Percentiles rank a stretch among this genome's conserved stretches.
Conservation (phyloP, 805 yeast species). For the Kregervanrija pseudodelftensis region DNA sequence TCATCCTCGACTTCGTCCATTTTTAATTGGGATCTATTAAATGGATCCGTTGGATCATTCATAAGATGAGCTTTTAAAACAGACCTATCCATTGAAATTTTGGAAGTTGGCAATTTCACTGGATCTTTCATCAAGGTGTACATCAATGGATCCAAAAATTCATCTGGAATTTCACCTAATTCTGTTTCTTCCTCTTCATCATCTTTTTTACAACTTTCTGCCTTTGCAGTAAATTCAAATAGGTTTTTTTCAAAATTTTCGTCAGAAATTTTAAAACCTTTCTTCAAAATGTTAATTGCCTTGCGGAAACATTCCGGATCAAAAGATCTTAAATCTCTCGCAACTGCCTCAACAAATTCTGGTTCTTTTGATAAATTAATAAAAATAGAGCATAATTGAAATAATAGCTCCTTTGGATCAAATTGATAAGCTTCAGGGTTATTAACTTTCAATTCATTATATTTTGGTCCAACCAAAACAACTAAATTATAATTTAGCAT, state of each 20-base stretch:
- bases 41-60: slow-evolving; percentile 95
- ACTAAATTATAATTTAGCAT: slow-evolving; percentile 91
- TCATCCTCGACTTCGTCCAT: slow-evolving; percentile 84
- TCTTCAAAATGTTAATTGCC: slow-evolving; percentile 60
- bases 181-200: slow-evolving; percentile 83
- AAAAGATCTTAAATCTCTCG: slow-evolving; percentile 90
- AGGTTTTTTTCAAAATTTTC: slow-evolving; percentile 45
- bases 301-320: slow-evolving; percentile 55
- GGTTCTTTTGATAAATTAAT: slow-evolving; percentile 59
- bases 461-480: slow-evolving; percentile 93
- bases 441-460: slow-evolving; percentile 78
- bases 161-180: slow-evolving; percentile 93
- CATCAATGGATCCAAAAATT: slow-evolving; percentile 95
- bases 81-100: slow-evolving; percentile 76
- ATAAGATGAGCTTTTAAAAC: slow-evolving; percentile 90
- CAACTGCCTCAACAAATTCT: slow-evolving; percentile 71
- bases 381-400: slow-evolving; percentile 67
- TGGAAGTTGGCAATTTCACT: slow-evolving; percentile 84
- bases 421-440: slow-evolving; percentile 79
- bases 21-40: slow-evolving; percentile 85
- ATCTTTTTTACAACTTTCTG: slow-evolving; percentile 48
- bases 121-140: slow-evolving; percentile 94
- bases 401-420: slow-evolving; percentile 66
- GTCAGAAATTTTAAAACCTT: slow-evolving; percentile 42
- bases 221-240: slow-evolving; percentile 52